Base-by-base conservation (phyloP, 2,329 filamentous ascomycete species). In the Hortaea werneckii region DNA sequence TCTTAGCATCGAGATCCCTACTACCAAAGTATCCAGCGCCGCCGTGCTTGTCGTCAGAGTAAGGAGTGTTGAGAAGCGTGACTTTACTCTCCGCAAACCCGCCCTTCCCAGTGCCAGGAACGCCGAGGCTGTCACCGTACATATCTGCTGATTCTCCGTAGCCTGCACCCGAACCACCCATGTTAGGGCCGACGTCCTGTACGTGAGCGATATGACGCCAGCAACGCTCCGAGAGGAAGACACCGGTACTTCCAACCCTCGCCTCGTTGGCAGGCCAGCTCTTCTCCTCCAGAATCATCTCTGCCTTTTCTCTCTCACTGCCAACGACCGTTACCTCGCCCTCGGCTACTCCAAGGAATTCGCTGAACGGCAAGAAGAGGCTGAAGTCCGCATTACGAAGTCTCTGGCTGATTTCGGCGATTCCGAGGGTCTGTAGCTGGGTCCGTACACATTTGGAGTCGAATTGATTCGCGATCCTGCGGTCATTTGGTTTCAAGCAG, bases 371-470 rank as follows among this genome's bases (percentile, higher is more conserved):
- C 54, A 98, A 70, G 71, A 98, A 98, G 32, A 96, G 71, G 61
- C 86, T 95, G 70, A 95, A 96, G 65, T 98, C 92, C 0, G 90
- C 90, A 45, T 90, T 90, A 42, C 89, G 80, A 35, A 98, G 75
- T 13, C 92, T 79, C 62, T 95, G 89, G 62, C 89, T 95, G 65
- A 98, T 95, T 63, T 98, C 92, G 1, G 89, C 89, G 58, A 98
- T 94, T 29, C 92, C 92, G 55, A 96, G 87, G 0, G 88, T 94
- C 62, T 96, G 90, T 1, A 98, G 78, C 63, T 98, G 92, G 8
- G 85, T 86, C 4, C 92, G 82, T 20, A 98, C 92, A 63, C 92
- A 98, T 67, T 96, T 96, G 76, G 88, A 95, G 66, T 98, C 92
- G 58, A 96, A 98, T 61, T 98, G 92, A 56, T 98, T 98, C 50